Evolutionary conservation across 2,329 filamentous ascomycete species (phyloP).

Genomic region (Diaporthe ampelina): DNA sequence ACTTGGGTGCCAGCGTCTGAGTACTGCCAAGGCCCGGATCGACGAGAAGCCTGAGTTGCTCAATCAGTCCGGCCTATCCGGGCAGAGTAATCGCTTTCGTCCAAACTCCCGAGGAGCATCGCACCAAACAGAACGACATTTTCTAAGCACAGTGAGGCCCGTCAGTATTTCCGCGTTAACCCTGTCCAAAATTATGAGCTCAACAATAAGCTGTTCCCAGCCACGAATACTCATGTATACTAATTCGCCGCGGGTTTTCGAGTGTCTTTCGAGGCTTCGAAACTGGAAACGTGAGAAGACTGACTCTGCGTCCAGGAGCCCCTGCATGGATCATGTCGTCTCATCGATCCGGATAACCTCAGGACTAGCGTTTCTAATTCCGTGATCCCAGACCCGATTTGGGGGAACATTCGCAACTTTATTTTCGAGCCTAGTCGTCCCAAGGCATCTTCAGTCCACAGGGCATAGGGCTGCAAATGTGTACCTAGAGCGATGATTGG

Average conservation of each 20-base stretch:
- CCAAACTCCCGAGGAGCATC: slow-evolving; percentile 1
- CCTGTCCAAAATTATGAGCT: neutral
- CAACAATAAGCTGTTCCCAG: neutral
- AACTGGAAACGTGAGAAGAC: slow-evolving; percentile 26
- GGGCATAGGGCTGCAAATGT: neutral
- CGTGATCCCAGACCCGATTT: neutral
- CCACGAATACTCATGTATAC: neutral
- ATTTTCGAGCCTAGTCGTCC: neutral
- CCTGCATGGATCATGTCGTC: slow-evolving; percentile 28
- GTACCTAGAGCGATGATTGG: neutral
- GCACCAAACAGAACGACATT: too few species aligned
- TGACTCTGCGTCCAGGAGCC: slow-evolving; percentile 19
- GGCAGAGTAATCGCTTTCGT: neutral
- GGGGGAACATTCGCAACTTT: slow-evolving; percentile 2
- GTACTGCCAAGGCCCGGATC: slow-evolving; percentile 21
- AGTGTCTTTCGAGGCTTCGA: neutral
- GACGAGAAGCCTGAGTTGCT: slow-evolving; percentile 17
- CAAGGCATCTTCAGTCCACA: neutral
- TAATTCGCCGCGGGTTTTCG: neutral
- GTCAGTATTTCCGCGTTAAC: neutral
- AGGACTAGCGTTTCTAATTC: slow-evolving; percentile 8
- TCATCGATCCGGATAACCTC: slow-evolving; percentile 14
- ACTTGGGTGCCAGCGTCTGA: neutral
- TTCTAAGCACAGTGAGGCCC: neutral
- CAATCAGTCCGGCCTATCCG: slow-evolving; percentile 19